Conservation (phyloP, 208 protist genomes). For the Leishmania tropica region DNA sequence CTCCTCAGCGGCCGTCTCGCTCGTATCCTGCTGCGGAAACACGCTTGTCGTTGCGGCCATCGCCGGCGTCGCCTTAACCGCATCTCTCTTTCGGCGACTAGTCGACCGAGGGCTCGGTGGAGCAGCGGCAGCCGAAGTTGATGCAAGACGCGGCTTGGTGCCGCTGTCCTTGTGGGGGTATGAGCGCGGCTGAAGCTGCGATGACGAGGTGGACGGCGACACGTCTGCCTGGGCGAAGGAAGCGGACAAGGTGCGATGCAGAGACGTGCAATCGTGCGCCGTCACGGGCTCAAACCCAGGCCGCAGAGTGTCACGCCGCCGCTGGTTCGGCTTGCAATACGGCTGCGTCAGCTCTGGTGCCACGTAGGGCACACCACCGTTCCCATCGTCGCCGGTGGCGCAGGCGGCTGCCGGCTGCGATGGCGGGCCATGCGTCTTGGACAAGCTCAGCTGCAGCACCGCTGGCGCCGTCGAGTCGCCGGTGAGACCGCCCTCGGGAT, state of each 20-base stretch:
- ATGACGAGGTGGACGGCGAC: conserved; percentile 2
- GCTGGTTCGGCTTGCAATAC: conserved; percentile 12
- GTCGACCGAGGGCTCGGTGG: conserved; percentile 5
- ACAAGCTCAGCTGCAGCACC: conserved; percentile 17
- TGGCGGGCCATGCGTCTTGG: conserved; percentile 6
- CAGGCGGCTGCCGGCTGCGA: neutral
- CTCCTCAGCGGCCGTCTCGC: conserved; percentile 3
- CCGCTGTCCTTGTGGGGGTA: neutral
- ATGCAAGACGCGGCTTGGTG: neutral
- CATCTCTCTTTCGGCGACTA: conserved; percentile 12
- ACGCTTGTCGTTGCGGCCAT: neutral
- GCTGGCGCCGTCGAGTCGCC: neutral
- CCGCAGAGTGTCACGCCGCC: conserved; percentile 20
- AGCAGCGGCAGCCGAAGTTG: neutral
- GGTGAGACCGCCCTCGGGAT: neutral
- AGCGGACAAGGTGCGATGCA: neutral
- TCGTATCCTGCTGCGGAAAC: neutral
- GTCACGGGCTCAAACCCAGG: conserved; percentile 46
- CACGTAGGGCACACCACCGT: conserved; percentile 13
- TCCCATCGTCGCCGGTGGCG: conserved; percentile 6
- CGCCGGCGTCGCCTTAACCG: neutral
- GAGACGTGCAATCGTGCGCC: conserved; percentile 6
- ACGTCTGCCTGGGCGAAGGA: neutral
- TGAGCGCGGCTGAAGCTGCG: conserved; percentile 15
- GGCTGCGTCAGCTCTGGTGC: conserved; percentile 31